Conservation (phyloP, 345 rosid genomes). For the Aquilaria sinensis region DNA sequence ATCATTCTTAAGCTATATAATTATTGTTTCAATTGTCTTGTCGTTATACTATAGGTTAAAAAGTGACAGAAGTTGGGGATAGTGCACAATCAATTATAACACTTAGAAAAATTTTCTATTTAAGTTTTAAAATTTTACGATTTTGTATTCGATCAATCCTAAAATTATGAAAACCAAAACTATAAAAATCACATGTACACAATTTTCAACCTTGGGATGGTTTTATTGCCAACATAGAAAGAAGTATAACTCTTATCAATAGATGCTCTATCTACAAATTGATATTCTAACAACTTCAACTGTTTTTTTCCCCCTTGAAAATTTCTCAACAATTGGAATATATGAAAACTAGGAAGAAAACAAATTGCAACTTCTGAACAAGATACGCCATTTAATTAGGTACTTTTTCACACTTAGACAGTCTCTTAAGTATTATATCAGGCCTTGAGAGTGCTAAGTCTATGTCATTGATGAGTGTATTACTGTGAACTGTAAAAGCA, state of each 20-base stretch:
- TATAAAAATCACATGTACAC: slow-evolving; percentile 61
- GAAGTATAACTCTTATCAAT: slow-evolving; percentile 30
- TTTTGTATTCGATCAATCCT: too few relatives aligned
- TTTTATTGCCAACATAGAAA: slow-evolving; percentile 37
- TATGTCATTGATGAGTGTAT: slow-evolving; percentile 34
- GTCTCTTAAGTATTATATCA: slow-evolving; percentile 57
- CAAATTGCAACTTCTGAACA: slow-evolving; percentile 9
- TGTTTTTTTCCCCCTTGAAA: slow-evolving; percentile 55
- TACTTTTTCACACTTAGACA: slow-evolving; percentile 86
- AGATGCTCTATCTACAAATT: slow-evolving; percentile 40
- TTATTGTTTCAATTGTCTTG: too few relatives aligned
- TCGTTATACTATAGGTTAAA: too few relatives aligned
- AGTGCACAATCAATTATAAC: too few relatives aligned
- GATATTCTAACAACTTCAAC: slow-evolving; percentile 87
- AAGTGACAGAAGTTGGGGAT: too few relatives aligned
- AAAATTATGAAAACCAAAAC: too few relatives aligned
- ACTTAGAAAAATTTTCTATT: too few relatives aligned
- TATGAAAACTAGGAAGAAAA: slow-evolving; percentile 8
- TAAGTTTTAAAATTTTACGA: too few relatives aligned
- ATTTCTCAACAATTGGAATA: slow-evolving; percentile 6
- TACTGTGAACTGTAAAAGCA: slow-evolving; percentile 12
- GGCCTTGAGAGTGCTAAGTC: slow-evolving; percentile 46
- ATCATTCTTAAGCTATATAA: too few relatives aligned
- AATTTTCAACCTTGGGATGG: slow-evolving; percentile 72
- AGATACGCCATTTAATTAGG: slow-evolving; percentile 10